These are phyloP conservation scores for Tolypocladium album DNA, from an alignment of 2,329 filamentous ascomycete species.

Conservation along the genomic window DNA sequence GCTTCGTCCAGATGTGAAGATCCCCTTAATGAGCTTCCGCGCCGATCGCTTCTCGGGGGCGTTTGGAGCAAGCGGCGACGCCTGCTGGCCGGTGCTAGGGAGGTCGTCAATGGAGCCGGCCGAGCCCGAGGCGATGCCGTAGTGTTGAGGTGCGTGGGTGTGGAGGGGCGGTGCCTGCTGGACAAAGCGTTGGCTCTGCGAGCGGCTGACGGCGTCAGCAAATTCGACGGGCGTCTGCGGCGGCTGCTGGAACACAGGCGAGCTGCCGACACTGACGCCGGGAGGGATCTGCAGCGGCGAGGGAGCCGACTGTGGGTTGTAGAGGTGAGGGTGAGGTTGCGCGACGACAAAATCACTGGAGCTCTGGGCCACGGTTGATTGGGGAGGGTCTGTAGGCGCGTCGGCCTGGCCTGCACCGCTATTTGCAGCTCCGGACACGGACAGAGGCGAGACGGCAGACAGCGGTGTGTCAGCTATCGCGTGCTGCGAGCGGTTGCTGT, in stretches of 20 bases:
- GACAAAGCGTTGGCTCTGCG: conserved; percentile 40
- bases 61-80: conserved; percentile 17
- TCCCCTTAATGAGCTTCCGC: conserved; percentile 43
- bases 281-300: conserved; percentile 19
- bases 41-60: conserved; percentile 36
- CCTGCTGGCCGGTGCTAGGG: conserved; percentile 15
- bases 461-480: conserved; percentile 36
- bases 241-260: conserved; percentile 20
- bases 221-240: conserved; percentile 26
- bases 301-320: conserved; percentile 16
- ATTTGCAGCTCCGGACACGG: background rate
- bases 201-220: conserved; percentile 30
- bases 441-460: background rate
- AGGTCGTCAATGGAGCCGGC: conserved; percentile 13
- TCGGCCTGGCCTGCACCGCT: conserved; percentile 12
- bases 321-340: conserved; percentile 20
- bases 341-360: conserved; percentile 33
- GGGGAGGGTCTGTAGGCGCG: conserved; percentile 25
- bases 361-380: conserved; percentile 34
- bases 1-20: conserved; percentile 29
- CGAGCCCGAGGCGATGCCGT: conserved; percentile 14
- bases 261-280: conserved; percentile 11
- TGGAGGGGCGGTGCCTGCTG: conserved; percentile 9
- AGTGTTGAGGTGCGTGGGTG: conserved; percentile 13
- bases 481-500: conserved; percentile 47